Evolutionary conservation across 371 early-diverging fungal genomes (phyloP), one percentile per base, ranked within the genome.

Genomic region (Mortierella sp.): DNA sequence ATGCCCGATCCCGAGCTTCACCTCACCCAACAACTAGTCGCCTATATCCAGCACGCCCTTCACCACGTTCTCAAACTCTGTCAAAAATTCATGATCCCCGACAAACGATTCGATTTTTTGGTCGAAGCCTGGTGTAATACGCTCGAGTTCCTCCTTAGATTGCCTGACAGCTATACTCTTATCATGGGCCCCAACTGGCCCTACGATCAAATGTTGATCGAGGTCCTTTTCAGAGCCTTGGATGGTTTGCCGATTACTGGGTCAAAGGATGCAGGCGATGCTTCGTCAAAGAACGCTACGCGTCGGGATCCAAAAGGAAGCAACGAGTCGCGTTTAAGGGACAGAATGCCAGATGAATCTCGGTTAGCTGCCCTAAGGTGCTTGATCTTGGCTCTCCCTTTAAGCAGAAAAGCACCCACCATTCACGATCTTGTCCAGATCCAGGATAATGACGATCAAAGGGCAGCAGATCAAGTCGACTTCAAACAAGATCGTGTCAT

Each of bases 41-140:
- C 50, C 19, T 72, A 79, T 46, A 30, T 70, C 43, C 59, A 64
- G 23, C 66, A 70, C 9, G 23, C 74, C 7, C 66, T 77, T 44
- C 46, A 75, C 60, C 65, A 68, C 64, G 46, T 84, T 62, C 60
- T 85, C 74, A 18, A 75, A 64, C 55, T 83, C 79, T 66, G 86
- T 77, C 47, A 84, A 57, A 45, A 70, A 46, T 70, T 85, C 80
- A 63, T 63, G 57, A 18, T 51, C 5, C 66, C 28, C 0, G 59
- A 68, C 19, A 72, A 65, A 18, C 66, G 80, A 19, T 73, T 79
- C 47, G 80, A 79, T 60, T 79, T 69, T 21, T n/a, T 79, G 29
- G 67, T 73, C 0, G 80, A 79, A 14, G 51, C 80, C 6, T 79
- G 79, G 79, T 63, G 69, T 50, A 52, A 52, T 14, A 69, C 69